Conservation (phyloP, 1,284 basidiomycete genomes). For the Leccinum cinnamomeum region DNA sequence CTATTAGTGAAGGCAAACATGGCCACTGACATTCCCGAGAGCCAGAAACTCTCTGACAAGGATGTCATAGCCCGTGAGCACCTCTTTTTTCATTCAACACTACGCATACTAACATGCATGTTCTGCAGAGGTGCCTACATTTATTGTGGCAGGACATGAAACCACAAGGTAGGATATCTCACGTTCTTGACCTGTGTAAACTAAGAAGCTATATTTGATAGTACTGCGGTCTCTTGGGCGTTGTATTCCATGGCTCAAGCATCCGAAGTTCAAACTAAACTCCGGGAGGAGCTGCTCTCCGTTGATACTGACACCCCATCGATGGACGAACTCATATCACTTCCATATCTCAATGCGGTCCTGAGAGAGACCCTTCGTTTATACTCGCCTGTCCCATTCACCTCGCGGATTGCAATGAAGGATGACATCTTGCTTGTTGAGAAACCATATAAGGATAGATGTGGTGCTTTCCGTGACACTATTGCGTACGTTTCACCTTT, state of each 20-base stretch:
- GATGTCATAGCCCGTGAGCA: conserved; percentile 72
- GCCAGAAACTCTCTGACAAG: conserved; percentile 67
- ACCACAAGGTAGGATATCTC: conserved; percentile 55
- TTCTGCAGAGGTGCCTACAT: conserved; percentile 37
- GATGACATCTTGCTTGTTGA: conserved; percentile 61
- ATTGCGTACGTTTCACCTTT: conserved; percentile 17
- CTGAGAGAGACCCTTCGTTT: conserved; percentile 69
- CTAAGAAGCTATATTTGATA: conserved; percentile 10
- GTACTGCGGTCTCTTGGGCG: conserved; percentile 58
- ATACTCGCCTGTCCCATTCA: conserved; percentile 57
- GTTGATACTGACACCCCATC: conserved; percentile 50
- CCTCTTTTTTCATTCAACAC: not conserved
- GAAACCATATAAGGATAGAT: conserved; percentile 42
- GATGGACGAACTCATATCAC: conserved; percentile 57
- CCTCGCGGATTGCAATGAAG: conserved; percentile 48
- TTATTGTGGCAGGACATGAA: conserved; percentile 70
- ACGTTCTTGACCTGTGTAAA: not conserved
- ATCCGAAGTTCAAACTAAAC: conserved; percentile 57
- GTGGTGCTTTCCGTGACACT: conserved; percentile 38
- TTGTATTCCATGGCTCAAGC: conserved; percentile 61
- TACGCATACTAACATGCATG: not conserved
- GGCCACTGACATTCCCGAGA: conserved; percentile 53
- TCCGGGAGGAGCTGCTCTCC: conserved; percentile 64
- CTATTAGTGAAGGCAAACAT: conserved; percentile 65
- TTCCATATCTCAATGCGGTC: conserved; percentile 63